phyloP scores from a whole-genome alignment of 2,329 filamentous ascomycete genomes.

The Ophiostoma ulmi region DNA sequence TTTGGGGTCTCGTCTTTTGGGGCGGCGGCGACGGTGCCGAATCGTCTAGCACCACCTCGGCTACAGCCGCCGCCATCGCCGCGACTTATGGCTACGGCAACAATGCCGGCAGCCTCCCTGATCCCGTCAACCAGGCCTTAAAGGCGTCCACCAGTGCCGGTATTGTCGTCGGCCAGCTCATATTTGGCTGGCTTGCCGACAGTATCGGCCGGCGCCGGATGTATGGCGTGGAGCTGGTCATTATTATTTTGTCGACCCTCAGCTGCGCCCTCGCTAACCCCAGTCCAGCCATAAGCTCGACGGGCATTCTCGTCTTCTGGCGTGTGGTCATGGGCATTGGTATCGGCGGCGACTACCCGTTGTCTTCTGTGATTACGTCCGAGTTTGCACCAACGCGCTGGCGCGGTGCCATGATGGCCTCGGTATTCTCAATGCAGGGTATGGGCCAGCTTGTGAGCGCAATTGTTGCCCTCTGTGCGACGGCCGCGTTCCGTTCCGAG shows the following conservation, averaged over 20 bases:
- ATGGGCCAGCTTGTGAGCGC: conserved; percentile 71
- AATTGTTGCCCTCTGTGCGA: conserved; percentile 64
- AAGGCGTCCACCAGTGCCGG: conserved; percentile 78
- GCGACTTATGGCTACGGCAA: conserved; percentile 44
- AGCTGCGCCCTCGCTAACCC: conserved; percentile 57
- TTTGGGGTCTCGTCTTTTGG: conserved; percentile 75
- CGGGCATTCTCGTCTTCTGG: conserved; percentile 66
- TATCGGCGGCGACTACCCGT: conserved; percentile 77
- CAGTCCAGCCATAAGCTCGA: conserved; percentile 55
- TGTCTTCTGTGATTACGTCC: conserved; percentile 74
- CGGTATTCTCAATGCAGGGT: conserved; percentile 71
- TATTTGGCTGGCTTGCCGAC: conserved; percentile 74
- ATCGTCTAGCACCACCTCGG: conserved; percentile 35
- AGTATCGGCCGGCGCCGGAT: conserved; percentile 70
- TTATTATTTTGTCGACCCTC: conserved; percentile 67
- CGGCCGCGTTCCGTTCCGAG: conserved; percentile 55
- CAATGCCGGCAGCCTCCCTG: conserved; percentile 54
- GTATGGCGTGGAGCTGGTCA: conserved; percentile 71
- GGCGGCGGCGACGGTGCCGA: conserved; percentile 38
- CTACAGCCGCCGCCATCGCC: conserved; percentile 32
- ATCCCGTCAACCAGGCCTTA: conserved; percentile 63
- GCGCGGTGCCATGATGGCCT: conserved; percentile 75
- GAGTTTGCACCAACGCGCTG: conserved; percentile 81
- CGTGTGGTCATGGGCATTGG: conserved; percentile 72
- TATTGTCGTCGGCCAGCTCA: conserved; percentile 70